Base-by-base conservation (phyloP, 2,329 filamentous ascomycete species). In the Fusarium sublunatum region DNA sequence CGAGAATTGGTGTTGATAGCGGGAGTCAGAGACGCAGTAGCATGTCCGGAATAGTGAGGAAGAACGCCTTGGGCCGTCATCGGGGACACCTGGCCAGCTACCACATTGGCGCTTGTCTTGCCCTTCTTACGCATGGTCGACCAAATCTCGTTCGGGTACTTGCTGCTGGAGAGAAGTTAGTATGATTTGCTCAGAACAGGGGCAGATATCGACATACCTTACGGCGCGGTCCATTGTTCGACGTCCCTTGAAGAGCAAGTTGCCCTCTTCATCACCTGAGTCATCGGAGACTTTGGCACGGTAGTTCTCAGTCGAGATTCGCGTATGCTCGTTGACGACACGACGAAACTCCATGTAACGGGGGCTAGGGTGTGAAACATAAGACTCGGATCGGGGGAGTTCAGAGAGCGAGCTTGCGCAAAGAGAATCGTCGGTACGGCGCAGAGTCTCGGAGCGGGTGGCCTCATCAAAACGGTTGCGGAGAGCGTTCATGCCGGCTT, bases 11-110 rank as follows among this genome's bases (percentile, higher is more conserved):
- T 65, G 24, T 74, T 72, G 43, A 81, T 77, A 22, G 78, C 70
- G 13, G 82, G 81, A 9, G 77, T 74, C 19, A 83, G 74, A 42
- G 81, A 84, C 22, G 83, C 82, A 9, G 82, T 81, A 22, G 83
- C 83, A 66, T 85, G 76, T 15, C 83, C 83, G 9, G 77, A 72
- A 53, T 83, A 85, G 29, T 84, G 81, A 13, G 83, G 84, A 41
- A 86, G 72, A 39, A 82, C 78, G n/a, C 83, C 84, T 26, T 81
- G 82, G 7, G 81, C 83, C 11, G 82, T 86, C 40, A 80, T 82
- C 4, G 83, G 81, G 3, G 83, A 83, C 43, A 86, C 73, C 9
- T 82, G 76, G 45, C 83, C 76, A 10, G 81, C 80, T 40, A 81
- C 74, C 7, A 73, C 79, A 40, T 75, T 75, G 41, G 76, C 80